A percentile compares a stretch with the other conserved stretches of the same genome.
These are phyloP conservation scores for Geosiphon pyriformis DNA, from an alignment of 192 early-diverging fungal genomes.

Conservation along the genomic window DNA sequence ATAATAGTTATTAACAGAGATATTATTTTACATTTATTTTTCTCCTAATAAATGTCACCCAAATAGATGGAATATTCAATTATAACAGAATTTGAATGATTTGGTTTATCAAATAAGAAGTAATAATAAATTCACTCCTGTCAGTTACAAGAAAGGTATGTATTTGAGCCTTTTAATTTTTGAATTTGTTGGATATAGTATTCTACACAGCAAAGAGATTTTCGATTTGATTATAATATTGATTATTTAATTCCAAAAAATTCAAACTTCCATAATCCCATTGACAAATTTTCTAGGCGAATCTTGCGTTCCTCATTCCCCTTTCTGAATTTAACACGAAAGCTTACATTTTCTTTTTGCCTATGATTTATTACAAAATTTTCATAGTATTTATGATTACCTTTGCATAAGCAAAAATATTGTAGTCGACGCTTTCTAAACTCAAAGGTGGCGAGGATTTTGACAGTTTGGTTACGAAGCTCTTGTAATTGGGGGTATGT, in stretches of 20 bases:
- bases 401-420: conserved; percentile 1
- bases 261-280: conserved; percentile 3
- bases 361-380: background rate
- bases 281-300: background rate
- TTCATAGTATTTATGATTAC: background rate
- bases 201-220: background rate
- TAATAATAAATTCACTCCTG: conserved; percentile 9
- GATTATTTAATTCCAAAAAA: background rate
- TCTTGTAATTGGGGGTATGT: conserved; percentile 32
- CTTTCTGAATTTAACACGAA: conserved; percentile 1
- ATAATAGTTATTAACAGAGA: no score
- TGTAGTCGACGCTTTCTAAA: background rate
- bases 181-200: background rate
- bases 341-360: background rate
- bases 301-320: background rate
- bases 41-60: no score
- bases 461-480: background rate
- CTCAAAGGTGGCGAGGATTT: background rate
- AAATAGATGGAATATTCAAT: conserved; percentile 12
- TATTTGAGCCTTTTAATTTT: background rate
- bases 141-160: background rate
- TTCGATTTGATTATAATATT: background rate
- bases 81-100: background rate
- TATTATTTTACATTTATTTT: no score
- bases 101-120: background rate